phyloP scores from a whole-genome alignment of 2,329 filamentous ascomycete species.

The Ophiostoma perfectum region DNA sequence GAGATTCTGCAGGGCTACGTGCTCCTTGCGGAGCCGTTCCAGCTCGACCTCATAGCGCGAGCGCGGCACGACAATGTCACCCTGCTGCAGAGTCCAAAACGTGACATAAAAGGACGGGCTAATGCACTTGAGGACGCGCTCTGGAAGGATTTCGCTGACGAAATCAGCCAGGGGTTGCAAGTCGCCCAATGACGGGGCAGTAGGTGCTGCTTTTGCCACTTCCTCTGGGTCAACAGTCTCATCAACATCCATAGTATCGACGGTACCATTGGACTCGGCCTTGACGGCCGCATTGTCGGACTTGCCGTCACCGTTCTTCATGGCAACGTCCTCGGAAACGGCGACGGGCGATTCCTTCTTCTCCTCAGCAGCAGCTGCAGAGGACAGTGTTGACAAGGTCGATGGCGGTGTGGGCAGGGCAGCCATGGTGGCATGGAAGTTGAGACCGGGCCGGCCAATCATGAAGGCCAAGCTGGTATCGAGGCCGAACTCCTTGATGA shows the following conservation, averaged over 20 bases:
- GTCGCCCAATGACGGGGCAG: constrained; percentile 46
- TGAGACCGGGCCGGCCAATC: constrained; percentile 69
- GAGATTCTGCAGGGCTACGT: constrained; percentile 56
- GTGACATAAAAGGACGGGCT: constrained; percentile 78
- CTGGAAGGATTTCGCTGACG: constrained; percentile 56
- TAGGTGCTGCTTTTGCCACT: background rate
- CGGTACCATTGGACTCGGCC: background rate
- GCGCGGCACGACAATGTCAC: constrained; percentile 72
- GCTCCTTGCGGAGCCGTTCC: constrained; percentile 60
- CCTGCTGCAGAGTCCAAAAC: constrained; percentile 86
- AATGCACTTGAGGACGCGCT: constrained; percentile 62
- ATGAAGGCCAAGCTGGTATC: constrained; percentile 78
- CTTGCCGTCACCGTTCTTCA: background rate
- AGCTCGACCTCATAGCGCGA: constrained; percentile 74
- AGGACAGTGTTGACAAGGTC: background rate
- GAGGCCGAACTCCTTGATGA: constrained; percentile 74
- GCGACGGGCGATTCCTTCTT: background rate
- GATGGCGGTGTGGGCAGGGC: constrained; percentile 12
- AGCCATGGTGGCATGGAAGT: constrained; percentile 47
- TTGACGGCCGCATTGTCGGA: background rate
- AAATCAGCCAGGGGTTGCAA: constrained; percentile 69
- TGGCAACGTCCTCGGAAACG: background rate
- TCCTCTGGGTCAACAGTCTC: background rate
- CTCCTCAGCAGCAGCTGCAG: constrained; percentile 3
- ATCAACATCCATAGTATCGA: background rate